phyloP scores from a whole-genome alignment of 495 filamentous ascomycete species.

The Tuber borchii region DNA sequence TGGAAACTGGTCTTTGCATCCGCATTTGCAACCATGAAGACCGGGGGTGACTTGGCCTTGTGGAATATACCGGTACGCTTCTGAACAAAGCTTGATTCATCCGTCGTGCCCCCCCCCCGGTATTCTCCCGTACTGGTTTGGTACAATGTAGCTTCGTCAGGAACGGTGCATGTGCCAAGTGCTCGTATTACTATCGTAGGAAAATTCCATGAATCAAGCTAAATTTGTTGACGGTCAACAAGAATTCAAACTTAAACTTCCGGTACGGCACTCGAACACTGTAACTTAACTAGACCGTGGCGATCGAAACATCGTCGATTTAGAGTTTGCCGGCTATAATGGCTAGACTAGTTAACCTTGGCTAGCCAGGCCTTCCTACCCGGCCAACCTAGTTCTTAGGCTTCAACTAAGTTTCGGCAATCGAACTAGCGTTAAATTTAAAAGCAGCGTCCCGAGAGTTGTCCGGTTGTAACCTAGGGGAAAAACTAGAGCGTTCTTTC shows the following conservation, averaged over 20 bases:
- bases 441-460: neutral
- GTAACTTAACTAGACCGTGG: neutral
- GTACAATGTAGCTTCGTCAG: neutral
- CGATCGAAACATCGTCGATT: neutral
- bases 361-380: neutral
- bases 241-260: neutral
- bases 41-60: neutral
- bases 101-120: neutral
- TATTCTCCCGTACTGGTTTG: neutral
- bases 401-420: neutral
- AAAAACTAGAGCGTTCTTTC: neutral
- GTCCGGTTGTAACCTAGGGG: neutral
- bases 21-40: neutral
- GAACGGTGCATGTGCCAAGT: neutral
- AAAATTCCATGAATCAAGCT: neutral
- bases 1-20: neutral
- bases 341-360: neutral
- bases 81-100: neutral
- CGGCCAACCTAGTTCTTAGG: neutral
- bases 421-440: neutral
- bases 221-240: neutral
- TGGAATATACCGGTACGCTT: neutral
- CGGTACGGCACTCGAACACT: neutral
- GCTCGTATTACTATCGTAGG: neutral
- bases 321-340: neutral